Evolutionary conservation across 1,284 basidiomycete genomes (phyloP), one percentile per base, ranked within the genome.

Genomic region (Moesziomyces globuligerus): DNA sequence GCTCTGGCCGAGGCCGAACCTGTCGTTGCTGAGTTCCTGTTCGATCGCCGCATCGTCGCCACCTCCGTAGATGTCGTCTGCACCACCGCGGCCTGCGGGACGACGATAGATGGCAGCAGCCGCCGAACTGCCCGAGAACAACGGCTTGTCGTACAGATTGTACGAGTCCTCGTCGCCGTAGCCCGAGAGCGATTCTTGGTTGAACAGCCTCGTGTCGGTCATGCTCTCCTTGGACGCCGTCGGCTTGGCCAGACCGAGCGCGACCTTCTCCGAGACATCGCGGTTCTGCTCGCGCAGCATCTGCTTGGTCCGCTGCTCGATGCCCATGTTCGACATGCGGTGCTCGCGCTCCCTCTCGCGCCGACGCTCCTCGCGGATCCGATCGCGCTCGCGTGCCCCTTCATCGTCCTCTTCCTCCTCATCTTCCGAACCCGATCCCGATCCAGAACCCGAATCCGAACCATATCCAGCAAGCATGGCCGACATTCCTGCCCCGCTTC

Each of bases 311-410:
- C 96, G 88, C 82, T 93, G 91, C 84, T 98, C 96, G 32, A 90
- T 89, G 34, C 96, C 96, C 96, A 99, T 99, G 81, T 98, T 98
- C 84, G 88, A 94, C 94, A 98, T 96, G 59, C 96, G 88, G 89
- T 98, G 89, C 84, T 99, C 95, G 49, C 95, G 89, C 85, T 98
- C 94, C 32, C 94, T 89, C 82, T 98, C 93, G 57, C 90, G 88
- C 77, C 92, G 87, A 86, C 97, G 94, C 86, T 98, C 94, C 51
- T 88, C 86, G 51, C 95, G 88, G 87, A 98, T 93, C 72, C 90
- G 85, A 83, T 98, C 94, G 48, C 96, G 89, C 77, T 96, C 87
- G 79, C 87, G 87, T 48, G 89, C 90, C 8, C 92, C 91, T 48
- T 92, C 92, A 61, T 97, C 94, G 68, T 91, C 86, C 9, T 68